These are phyloP conservation scores for Solanum megistacrolobum DNA, from an alignment of 257 asterid species.

Conservation along the genomic window DNA sequence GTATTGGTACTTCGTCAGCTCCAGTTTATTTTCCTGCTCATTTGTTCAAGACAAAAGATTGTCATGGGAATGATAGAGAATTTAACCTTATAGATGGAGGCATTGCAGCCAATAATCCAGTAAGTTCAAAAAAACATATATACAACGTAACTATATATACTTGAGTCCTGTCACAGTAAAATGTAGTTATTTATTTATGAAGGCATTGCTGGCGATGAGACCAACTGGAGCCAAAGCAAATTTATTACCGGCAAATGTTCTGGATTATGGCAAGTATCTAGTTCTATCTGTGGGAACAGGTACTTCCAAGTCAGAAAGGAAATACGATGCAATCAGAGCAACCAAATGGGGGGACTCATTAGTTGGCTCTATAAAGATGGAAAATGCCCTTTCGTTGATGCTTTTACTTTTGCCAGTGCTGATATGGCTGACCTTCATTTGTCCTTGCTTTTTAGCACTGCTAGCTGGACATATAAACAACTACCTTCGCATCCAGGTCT, in stretches of 20 bases:
- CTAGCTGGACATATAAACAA: background rate
- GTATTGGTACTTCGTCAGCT: conserved; percentile 51
- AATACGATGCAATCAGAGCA: background rate
- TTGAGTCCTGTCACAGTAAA: background rate
- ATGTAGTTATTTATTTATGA: background rate
- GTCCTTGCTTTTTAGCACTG: background rate
- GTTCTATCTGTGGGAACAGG: background rate
- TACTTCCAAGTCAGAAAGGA: background rate
- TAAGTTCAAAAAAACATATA: background rate
- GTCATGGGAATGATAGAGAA: conserved; percentile 14
- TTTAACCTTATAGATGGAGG: background rate
- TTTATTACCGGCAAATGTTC: background rate
- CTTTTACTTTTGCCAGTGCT: background rate
- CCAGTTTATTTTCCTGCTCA: conserved; percentile 23
- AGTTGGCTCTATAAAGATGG: background rate
- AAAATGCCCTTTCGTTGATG: background rate
- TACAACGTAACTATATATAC: background rate
- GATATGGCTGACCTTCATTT: conserved; percentile 1
- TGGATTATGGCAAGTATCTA: background rate
- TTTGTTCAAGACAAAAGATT: background rate
- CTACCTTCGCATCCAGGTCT: conserved; percentile 1
- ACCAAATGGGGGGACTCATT: conserved; percentile 1
- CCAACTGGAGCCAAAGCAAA: background rate
- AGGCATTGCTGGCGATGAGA: background rate
- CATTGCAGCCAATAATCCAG: background rate